A percentile compares a stretch with the other conserved stretches of the same genome.
phyloP scores from a whole-genome alignment of 176 grass and related monocot species.

The Saccharum spontaneum region DNA sequence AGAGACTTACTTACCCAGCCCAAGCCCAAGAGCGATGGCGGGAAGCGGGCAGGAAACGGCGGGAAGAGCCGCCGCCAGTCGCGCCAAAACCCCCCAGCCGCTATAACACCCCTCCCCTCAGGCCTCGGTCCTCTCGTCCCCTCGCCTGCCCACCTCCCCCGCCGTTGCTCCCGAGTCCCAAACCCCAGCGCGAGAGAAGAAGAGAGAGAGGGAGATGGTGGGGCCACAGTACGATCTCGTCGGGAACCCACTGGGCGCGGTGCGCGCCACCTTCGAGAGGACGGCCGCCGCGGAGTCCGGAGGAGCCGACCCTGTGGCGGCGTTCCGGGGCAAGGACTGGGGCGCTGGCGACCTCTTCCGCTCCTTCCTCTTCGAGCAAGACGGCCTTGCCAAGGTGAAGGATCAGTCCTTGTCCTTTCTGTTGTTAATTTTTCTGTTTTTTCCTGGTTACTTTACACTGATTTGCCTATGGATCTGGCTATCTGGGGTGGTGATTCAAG shows the following conservation, averaged over 20 bases:
- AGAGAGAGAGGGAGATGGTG: constrained; percentile 45
- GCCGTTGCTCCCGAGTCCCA: constrained; percentile 17
- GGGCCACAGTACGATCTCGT: constrained; percentile 83
- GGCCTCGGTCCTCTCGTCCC: not conserved
- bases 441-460: not conserved
- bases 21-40: constrained; percentile 30
- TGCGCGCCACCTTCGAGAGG: constrained; percentile 80
- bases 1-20: not conserved
- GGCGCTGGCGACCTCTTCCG: constrained; percentile 75
- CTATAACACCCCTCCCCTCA: constrained; percentile 4
- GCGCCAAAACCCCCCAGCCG: constrained; percentile 39
- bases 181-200: not conserved
- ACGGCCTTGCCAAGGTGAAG: constrained; percentile 61
- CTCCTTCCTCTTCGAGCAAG: constrained; percentile 79
- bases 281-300: constrained; percentile 45
- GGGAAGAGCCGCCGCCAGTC: constrained; percentile 43
- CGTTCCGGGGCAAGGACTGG: constrained; percentile 86
- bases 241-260: constrained; percentile 77
- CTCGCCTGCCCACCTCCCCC: not conserved
- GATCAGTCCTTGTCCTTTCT: not conserved
- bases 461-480: not conserved
- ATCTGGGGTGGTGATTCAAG: not conserved
- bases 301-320: constrained; percentile 54
- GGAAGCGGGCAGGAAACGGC: constrained; percentile 45
- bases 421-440: not conserved